Evolutionary conservation across 2,329 filamentous ascomycete species (phyloP).

Genomic region (Colletotrichum sp.): DNA sequence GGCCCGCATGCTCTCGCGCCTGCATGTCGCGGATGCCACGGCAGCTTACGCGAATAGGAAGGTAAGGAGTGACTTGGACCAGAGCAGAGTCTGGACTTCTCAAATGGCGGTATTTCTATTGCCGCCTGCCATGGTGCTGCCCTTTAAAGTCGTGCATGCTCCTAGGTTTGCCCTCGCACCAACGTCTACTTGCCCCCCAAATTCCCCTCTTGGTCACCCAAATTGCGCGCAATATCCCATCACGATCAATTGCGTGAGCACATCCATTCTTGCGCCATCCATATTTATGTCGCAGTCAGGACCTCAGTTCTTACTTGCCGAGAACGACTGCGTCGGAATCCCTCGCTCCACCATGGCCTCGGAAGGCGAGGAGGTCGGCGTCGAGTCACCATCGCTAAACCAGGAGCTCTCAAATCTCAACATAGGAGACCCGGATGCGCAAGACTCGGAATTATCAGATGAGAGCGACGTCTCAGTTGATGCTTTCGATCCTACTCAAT

Average conservation of each 20-base stretch:
- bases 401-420: not conserved
- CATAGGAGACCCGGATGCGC: not conserved
- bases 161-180: not conserved
- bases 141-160: not conserved
- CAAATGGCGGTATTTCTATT: too few species aligned
- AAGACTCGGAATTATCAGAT: not conserved
- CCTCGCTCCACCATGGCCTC: not conserved
- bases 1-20: not conserved
- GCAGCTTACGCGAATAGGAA: not conserved
- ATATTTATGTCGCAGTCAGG: not conserved
- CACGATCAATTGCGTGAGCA: not conserved
- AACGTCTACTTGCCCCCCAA: too few species aligned
- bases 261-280: not conserved
- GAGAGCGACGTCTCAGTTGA: not conserved
- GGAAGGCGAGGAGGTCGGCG: not conserved
- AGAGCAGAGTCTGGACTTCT: not conserved
- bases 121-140: not conserved
- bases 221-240: accelerated
- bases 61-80: not conserved
- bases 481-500: not conserved
- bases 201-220: not conserved
- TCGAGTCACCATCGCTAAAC: not conserved
- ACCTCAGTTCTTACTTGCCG: accelerated
- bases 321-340: not conserved
- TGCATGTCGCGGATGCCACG: not conserved